A percentile compares a stretch with the other conserved stretches of the same genome.
Conservation (phyloP, 371 early-diverging fungal genomes). For the Fennellomyces sp. region DNA sequence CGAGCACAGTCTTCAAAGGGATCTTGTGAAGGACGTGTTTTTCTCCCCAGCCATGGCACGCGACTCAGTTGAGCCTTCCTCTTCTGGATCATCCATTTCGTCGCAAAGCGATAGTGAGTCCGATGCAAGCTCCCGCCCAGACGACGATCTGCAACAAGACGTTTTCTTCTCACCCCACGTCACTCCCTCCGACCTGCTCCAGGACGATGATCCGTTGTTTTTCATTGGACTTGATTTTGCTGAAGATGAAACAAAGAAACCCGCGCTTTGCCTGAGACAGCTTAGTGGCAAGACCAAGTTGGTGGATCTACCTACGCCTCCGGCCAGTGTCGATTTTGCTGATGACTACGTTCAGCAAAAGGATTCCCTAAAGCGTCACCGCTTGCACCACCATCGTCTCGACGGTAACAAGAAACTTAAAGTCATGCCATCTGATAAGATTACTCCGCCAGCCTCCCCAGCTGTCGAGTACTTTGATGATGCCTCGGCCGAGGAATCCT, state of each 20-base stretch:
- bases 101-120: slow-evolving; percentile 32
- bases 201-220: slow-evolving; percentile 27
- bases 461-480: slow-evolving; percentile 19
- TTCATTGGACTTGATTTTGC: slow-evolving; percentile 26
- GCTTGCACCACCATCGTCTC: neutral
- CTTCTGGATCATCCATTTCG: slow-evolving; percentile 15
- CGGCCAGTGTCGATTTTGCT: slow-evolving; percentile 9
- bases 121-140: neutral
- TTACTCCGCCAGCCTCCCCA: slow-evolving; percentile 21
- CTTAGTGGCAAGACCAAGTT: neutral
- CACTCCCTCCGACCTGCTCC: slow-evolving; percentile 30
- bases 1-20: slow-evolving; percentile 30
- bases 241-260: slow-evolving; percentile 9
- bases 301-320: slow-evolving; percentile 25
- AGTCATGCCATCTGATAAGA: slow-evolving; percentile 5
- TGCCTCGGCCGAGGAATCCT: slow-evolving; percentile 24
- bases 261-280: neutral
- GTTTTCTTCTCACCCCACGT: slow-evolving; percentile 13
- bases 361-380: slow-evolving; percentile 14
- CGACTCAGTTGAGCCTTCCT: slow-evolving; percentile 3
- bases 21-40: slow-evolving; percentile 51
- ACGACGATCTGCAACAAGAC: slow-evolving; percentile 3
- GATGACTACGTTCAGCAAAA: slow-evolving; percentile 10
- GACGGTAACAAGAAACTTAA: neutral
- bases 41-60: slow-evolving; percentile 43